Percentiles rank a stretch among this genome's conserved stretches.
These are phyloP conservation scores for Phyllosticta capitalensis DNA, from an alignment of 2,329 filamentous ascomycete species.

Conservation along the genomic window DNA sequence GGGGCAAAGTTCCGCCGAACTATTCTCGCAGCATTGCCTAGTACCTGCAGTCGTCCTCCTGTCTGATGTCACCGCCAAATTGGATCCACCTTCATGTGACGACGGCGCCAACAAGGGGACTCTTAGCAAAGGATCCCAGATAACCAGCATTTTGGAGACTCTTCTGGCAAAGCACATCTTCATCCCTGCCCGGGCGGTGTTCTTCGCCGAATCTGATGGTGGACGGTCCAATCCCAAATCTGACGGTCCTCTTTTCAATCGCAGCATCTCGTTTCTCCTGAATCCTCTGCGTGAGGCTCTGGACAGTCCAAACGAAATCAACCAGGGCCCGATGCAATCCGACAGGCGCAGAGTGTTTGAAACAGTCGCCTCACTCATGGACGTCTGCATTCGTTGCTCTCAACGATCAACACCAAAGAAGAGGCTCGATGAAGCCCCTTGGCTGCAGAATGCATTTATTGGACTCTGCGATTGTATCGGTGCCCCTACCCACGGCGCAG, in stretches of 20 bases:
- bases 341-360: constrained; percentile 4
- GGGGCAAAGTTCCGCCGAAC: constrained; percentile 21
- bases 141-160: constrained; percentile 20
- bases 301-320: background rate
- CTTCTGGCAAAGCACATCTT: constrained; percentile 35
- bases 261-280: background rate
- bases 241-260: constrained; percentile 13
- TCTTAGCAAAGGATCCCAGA: constrained; percentile 1
- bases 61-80: constrained; percentile 11
- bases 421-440: constrained; percentile 32
- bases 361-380: constrained; percentile 22
- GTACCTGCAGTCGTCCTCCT: constrained; percentile 22
- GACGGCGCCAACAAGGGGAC: constrained; percentile 1
- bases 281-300: background rate
- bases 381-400: constrained; percentile 32
- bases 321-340: background rate
- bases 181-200: constrained; percentile 29
- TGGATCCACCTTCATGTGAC: background rate
- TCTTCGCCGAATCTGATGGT: constrained; percentile 19
- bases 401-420: constrained; percentile 31
- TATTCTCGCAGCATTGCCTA: constrained; percentile 31
- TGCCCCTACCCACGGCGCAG: constrained; percentile 19
- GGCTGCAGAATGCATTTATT: constrained; percentile 34
- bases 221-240: constrained; percentile 3
- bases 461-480: constrained; percentile 27